These are phyloP conservation scores for Agrocybe chaxingu DNA, from an alignment of 768 basidiomycete species.

Conservation along the genomic window DNA sequence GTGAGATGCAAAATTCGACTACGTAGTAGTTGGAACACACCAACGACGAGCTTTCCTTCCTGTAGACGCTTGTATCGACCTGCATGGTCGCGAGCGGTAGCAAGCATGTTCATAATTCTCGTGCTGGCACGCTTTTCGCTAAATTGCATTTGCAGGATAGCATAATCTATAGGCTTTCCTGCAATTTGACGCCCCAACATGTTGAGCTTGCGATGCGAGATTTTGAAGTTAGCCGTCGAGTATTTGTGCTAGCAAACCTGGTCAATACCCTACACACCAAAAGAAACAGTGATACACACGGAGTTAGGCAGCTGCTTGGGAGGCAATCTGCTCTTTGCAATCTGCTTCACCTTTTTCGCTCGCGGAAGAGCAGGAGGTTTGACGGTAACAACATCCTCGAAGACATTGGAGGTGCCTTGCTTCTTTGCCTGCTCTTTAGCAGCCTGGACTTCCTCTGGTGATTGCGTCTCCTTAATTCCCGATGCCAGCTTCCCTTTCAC, in stretches of 20 bases:
- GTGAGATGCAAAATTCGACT: constrained; percentile 1
- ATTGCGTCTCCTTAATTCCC: constrained; percentile 39
- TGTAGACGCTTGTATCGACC: constrained; percentile 71
- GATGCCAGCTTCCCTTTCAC: constrained; percentile 57
- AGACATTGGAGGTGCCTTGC: constrained; percentile 47
- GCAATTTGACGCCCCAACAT: constrained; percentile 83
- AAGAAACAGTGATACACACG: constrained; percentile 15
- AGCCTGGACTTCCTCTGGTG: constrained; percentile 42
- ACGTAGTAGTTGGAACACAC: constrained; percentile 45
- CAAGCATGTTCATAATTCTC: constrained; percentile 86
- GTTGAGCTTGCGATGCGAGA: constrained; percentile 91
- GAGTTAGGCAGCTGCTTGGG: constrained; percentile 24
- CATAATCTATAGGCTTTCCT: constrained; percentile 89
- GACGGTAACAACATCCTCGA: constrained; percentile 32
- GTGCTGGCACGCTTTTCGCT: constrained; percentile 87
- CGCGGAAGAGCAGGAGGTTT: constrained; percentile 7
- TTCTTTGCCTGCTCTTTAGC: constrained; percentile 42
- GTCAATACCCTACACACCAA: not conserved
- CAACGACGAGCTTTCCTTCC: constrained; percentile 70
- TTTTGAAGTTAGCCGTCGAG: constrained; percentile 90
- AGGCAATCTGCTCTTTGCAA: constrained; percentile 11
- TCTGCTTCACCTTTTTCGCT: constrained; percentile 6
- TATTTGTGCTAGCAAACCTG: constrained; percentile 74
- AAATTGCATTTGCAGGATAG: constrained; percentile 96
- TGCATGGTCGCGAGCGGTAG: constrained; percentile 84